A percentile compares a stretch with the other conserved stretches of the same genome.
Evolutionary conservation across 495 filamentous ascomycete genomes (phyloP).

Genomic region (Xylaria telfairii): DNA sequence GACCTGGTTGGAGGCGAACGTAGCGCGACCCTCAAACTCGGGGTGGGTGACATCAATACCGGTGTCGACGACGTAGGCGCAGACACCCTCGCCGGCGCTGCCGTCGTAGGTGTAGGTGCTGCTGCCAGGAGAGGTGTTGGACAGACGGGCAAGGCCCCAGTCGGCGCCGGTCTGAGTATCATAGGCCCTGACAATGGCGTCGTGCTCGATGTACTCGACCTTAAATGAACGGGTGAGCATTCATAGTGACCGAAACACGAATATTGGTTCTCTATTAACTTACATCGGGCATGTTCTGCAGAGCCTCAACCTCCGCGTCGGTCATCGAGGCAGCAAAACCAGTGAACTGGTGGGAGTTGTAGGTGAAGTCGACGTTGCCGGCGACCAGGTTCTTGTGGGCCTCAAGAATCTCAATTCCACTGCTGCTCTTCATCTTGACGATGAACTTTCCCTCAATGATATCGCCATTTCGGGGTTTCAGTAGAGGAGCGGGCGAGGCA

Average conservation of each 20-base stretch:
- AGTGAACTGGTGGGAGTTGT: constrained; percentile 48
- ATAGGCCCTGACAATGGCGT: constrained; percentile 50
- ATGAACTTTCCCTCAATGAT: constrained; percentile 52
- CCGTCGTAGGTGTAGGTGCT: constrained; percentile 63
- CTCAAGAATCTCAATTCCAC: constrained; percentile 39
- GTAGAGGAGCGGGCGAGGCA: constrained; percentile 33
- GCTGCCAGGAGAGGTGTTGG: constrained; percentile 46
- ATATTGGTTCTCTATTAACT: constrained; percentile 22
- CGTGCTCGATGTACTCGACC: constrained; percentile 62
- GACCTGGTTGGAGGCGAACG: constrained; percentile 46
- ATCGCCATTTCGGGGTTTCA: constrained; percentile 35
- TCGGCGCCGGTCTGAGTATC: constrained; percentile 55
- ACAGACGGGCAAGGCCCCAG: constrained; percentile 63
- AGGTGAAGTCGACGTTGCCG: constrained; percentile 47
- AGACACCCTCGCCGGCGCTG: constrained; percentile 61
- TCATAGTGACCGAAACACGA: not conserved
- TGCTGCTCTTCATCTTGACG: constrained; percentile 47
- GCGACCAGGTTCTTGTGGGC: constrained; percentile 40
- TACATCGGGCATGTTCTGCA: constrained; percentile 49
- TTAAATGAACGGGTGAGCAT: constrained; percentile 28
- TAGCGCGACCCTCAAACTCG: constrained; percentile 65
- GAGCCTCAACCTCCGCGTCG: constrained; percentile 44
- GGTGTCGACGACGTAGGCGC: constrained; percentile 65
- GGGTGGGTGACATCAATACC: constrained; percentile 62
- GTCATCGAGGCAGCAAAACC: constrained; percentile 51